phyloP scores from a whole-genome alignment of 768 basidiomycete species.

The Sporobolomyces pararoseus region DNA sequence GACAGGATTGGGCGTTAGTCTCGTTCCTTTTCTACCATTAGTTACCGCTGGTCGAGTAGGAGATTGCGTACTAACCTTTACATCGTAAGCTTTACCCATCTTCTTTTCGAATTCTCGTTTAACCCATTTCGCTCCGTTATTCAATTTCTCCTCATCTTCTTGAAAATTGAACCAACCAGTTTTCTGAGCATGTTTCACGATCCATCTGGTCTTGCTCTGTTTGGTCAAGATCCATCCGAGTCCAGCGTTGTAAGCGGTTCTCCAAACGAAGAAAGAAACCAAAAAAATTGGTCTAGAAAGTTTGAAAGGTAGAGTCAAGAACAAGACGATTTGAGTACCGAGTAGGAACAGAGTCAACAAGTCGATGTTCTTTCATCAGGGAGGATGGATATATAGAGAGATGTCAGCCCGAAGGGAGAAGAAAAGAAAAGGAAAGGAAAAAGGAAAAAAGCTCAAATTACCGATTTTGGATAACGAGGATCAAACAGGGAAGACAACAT shows the following conservation, averaged over 20 bases:
- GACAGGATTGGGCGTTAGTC: not conserved
- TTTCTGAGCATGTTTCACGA: slow-evolving; percentile 71
- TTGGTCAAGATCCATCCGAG: slow-evolving; percentile 89
- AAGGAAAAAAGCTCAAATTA: slow-evolving; percentile 45
- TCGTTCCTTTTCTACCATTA: not conserved
- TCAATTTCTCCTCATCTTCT: slow-evolving; percentile 42
- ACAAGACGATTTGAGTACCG: slow-evolving; percentile 71
- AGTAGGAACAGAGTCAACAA: slow-evolving; percentile 76
- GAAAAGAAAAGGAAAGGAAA: slow-evolving; percentile 45
- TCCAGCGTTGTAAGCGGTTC: slow-evolving; percentile 83
- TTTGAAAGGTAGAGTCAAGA: slow-evolving; percentile 60
- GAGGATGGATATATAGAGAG: not conserved
- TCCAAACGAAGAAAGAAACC: slow-evolving; percentile 88
- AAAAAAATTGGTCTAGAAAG: slow-evolving; percentile 68
- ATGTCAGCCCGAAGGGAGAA: slow-evolving; percentile 33
- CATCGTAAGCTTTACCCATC: slow-evolving; percentile 91
- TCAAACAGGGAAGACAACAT: slow-evolving; percentile 79
- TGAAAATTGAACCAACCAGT: slow-evolving; percentile 90
- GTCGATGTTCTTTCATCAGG: slow-evolving; percentile 70
- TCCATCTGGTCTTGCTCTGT: slow-evolving; percentile 93
- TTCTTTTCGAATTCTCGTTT: slow-evolving; percentile 77
- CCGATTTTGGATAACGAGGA: slow-evolving; percentile 73
- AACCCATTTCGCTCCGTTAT: slow-evolving; percentile 60
- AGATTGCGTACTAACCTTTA: slow-evolving; percentile 61
- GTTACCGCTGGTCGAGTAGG: not conserved